These are phyloP conservation scores for Chloromonas sp. DNA, from an alignment of 163 green algal species.

Conservation along the genomic window DNA sequence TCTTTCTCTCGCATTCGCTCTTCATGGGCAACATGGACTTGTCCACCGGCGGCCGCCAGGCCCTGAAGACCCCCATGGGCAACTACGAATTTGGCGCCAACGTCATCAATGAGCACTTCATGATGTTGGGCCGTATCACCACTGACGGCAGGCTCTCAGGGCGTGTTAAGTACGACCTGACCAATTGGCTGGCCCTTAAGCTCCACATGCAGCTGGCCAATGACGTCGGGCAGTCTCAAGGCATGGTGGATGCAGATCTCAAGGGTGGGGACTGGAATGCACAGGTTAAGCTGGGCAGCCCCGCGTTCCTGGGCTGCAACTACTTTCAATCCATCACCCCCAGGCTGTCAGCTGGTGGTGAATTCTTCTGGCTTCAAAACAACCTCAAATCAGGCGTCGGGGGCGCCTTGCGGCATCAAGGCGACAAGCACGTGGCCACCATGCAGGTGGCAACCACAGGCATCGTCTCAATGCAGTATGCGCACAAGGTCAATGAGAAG, in stretches of 20 bases:
- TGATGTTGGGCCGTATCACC: conserved; percentile 55
- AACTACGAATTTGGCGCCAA: conserved; percentile 98
- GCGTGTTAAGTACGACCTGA: conserved; percentile 78
- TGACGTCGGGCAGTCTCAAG: conserved; percentile 80
- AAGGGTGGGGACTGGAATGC: conserved; percentile 92
- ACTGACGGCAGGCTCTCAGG: conserved; percentile 44
- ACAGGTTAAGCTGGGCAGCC: conserved; percentile 89
- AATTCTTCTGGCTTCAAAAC: conserved; percentile 90
- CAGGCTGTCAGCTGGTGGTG: conserved; percentile 65
- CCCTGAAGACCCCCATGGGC: conserved; percentile 83
- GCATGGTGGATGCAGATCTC: conserved; percentile 73
- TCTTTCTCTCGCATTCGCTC: conserved; percentile 79
- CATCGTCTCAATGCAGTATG: conserved; percentile 85
- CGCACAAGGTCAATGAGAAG: conserved; percentile 64
- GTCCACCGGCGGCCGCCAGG: conserved; percentile 65
- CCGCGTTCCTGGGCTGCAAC: conserved; percentile 77
- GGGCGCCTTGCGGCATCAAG: conserved; percentile 66
- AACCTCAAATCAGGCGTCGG: conserved; percentile 84
- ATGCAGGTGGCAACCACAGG: conserved; percentile 80
- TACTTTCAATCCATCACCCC: conserved; percentile 94
- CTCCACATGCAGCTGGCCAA: conserved; percentile 79
- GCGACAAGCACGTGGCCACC: conserved; percentile 64
- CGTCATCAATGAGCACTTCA: conserved; percentile 51
- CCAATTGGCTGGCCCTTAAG: conserved; percentile 69
- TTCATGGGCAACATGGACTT: conserved; percentile 93